A percentile compares a stretch with the other conserved stretches of the same genome.
Evolutionary conservation across 1,284 basidiomycete genomes (phyloP).

Genomic region (Leccinum laetum): DNA sequence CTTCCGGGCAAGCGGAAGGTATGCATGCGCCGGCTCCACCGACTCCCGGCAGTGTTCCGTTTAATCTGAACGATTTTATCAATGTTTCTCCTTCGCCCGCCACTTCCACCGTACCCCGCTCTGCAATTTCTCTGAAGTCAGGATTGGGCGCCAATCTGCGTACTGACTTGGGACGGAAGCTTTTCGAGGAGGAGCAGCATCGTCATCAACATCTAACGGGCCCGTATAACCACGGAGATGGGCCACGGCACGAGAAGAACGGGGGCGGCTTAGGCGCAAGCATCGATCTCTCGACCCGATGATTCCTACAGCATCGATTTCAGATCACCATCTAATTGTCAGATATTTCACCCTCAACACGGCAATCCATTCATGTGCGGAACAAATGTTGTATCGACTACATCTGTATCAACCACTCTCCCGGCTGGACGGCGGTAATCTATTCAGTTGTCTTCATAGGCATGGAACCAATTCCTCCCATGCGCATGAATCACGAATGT

Average conservation of each 20-base stretch:
- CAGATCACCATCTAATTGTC: constrained; percentile 18
- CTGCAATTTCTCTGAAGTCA: constrained; percentile 38
- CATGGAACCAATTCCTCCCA: constrained; percentile 16
- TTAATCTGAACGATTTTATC: constrained; percentile 72
- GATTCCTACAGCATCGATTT: constrained; percentile 12
- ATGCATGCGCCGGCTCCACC: constrained; percentile 33
- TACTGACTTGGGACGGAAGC: constrained; percentile 62
- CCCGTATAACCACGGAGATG: constrained; percentile 18
- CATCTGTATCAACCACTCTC: constrained; percentile 31
- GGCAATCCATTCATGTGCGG: constrained; percentile 23
- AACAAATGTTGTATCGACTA: constrained; percentile 34
- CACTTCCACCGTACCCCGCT: constrained; percentile 28
- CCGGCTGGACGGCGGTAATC: constrained; percentile 24
- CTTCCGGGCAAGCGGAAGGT: constrained; percentile 22
- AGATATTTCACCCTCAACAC: constrained; percentile 15
- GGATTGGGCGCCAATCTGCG: constrained; percentile 47
- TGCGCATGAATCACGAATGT: constrained; percentile 30
- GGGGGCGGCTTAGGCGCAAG: constrained; percentile 26
- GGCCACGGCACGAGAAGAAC: constrained; percentile 28
- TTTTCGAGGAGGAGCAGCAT: constrained; percentile 69
- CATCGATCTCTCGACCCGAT: constrained; percentile 29
- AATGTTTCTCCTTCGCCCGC: constrained; percentile 69
- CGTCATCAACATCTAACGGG: constrained; percentile 29
- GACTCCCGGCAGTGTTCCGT: constrained; percentile 42
- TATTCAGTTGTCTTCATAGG: constrained; percentile 32